Evolutionary conservation across 2,329 filamentous ascomycete species (phyloP).

Genomic region (Fusarium tanahbumbuense): DNA sequence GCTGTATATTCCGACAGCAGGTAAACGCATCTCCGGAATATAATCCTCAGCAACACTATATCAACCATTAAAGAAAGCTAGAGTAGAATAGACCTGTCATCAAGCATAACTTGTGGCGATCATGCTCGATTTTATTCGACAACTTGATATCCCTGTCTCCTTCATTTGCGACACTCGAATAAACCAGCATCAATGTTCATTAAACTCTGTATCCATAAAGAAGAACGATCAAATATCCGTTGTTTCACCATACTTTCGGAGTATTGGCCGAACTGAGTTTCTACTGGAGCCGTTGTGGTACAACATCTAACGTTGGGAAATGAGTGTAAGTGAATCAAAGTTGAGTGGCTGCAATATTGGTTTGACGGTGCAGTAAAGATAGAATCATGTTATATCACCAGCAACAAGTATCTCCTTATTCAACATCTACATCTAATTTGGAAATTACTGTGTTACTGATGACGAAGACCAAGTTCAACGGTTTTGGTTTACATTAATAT

Average conservation of each 20-base stretch:
- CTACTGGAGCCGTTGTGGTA: slow-evolving; percentile 33
- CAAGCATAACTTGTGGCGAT: not conserved
- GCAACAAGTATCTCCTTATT: not conserved
- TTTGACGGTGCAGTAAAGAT: slow-evolving; percentile 10
- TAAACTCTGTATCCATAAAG: slow-evolving; percentile 2
- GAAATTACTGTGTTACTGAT: slow-evolving; percentile 13
- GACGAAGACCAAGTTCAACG: slow-evolving; percentile 11
- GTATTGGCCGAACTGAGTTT: slow-evolving; percentile 33
- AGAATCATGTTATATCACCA: not conserved
- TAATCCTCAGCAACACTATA: not conserved
- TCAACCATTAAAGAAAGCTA: not conserved
- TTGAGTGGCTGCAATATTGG: slow-evolving; percentile 26
- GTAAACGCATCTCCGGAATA: not conserved
- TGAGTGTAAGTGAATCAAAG: slow-evolving; percentile 18
- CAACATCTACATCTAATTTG: not conserved
- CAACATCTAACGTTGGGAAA: slow-evolving; percentile 27
- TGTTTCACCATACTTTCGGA: slow-evolving; percentile 23
- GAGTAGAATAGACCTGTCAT: not conserved
- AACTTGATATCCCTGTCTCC: not conserved
- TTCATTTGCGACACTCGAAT: not conserved
- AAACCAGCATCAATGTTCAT: slow-evolving; percentile 1
- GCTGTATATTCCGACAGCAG: not conserved
- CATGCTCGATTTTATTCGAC: not conserved
- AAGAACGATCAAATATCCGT: slow-evolving; percentile 2
- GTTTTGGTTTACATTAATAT: slow-evolving; percentile 10